Percentiles rank a stretch among this genome's conserved stretches.
These are phyloP conservation scores for Plantago elongata DNA, from an alignment of 257 asterid species.

Conservation along the genomic window DNA sequence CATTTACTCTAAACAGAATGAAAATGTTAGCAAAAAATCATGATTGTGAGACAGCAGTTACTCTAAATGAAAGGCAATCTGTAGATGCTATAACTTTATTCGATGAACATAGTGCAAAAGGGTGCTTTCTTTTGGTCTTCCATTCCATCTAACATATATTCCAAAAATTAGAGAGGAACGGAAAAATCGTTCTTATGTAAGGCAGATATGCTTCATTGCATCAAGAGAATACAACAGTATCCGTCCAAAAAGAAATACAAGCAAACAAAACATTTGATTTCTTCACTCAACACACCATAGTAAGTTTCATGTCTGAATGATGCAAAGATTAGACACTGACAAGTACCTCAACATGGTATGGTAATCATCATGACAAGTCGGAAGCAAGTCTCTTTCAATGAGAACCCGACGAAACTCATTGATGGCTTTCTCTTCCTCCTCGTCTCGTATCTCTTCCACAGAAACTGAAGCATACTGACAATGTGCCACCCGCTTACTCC, in stretches of 20 bases:
- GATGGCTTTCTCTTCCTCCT: slow-evolving; percentile 75
- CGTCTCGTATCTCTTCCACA: slow-evolving; percentile 63
- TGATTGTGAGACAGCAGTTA: too few relatives aligned
- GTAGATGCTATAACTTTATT: too few relatives aligned
- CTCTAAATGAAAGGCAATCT: too few relatives aligned
- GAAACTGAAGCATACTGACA: slow-evolving; percentile 74
- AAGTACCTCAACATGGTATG: slow-evolving; percentile 76
- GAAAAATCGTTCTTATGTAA: neutral
- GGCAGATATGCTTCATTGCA: too few relatives aligned
- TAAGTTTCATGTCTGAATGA: neutral
- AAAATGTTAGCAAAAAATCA: too few relatives aligned
- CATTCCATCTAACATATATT: neutral
- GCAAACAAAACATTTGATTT: neutral
- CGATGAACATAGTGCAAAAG: neutral
- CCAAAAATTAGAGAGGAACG: neutral
- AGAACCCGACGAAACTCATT: slow-evolving; percentile 54
- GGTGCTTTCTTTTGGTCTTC: neutral
- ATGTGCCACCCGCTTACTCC: slow-evolving; percentile 42
- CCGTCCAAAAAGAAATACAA: neutral
- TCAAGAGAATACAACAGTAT: neutral
- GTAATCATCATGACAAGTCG: slow-evolving; percentile 77
- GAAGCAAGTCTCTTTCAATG: slow-evolving; percentile 72
- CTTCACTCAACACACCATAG: slow-evolving; percentile 1
- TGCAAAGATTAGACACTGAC: slow-evolving; percentile 1
- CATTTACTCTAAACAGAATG: too few relatives aligned